Base-by-base conservation (phyloP, 1,139 yeast species). In the Pichia sp. region DNA sequence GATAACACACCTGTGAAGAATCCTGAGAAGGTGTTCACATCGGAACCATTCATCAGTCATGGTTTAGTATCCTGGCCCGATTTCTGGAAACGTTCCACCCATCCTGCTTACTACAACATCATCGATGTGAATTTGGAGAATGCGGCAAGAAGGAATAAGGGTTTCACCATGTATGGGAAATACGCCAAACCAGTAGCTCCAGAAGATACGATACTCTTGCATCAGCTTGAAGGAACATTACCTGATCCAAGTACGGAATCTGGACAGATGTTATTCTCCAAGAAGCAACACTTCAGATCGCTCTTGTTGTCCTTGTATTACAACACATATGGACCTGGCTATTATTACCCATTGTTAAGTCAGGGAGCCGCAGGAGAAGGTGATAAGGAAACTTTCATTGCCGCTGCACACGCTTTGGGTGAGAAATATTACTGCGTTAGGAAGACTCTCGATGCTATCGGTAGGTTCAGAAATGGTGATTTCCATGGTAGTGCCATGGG, bases 341-440 rank as follows among this genome's bases (percentile, higher is more conserved):
- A 77, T 60, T 86, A 72, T 53, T 86, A 85, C 57, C 93, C 93
- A n/a, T 67, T 86, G 32, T 72, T 86, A 37, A 78, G 91, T 1
- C 94, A 85, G 59, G 88, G 88, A 12, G 75, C 84, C 0, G 82
- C 78, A 39, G 95, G 96, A 29, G 94, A 84, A 61, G 95, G 95
- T 43, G 95, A 86, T 56, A 86, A 85, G 55, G 96, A 86, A 54
- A 84, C 95, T 0, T 86, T 83, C 52, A 63, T 83, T 37, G 88
- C 94, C 0, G 88, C 91, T 0, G 79, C 93, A 1, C 70, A 71
- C 30, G 84, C 81, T 2, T 59, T 80, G 37, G 61, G 64, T 8
- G 70, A 75, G 34, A 65, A 73, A 2, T 79, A 64, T 46, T 82
- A 84, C 52, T 88, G 81, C 56, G 86, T 83, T n/a, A 70, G 73